These are phyloP conservation scores for Ilyonectria robusta DNA, from an alignment of 2,329 filamentous ascomycete species.

Conservation along the genomic window DNA sequence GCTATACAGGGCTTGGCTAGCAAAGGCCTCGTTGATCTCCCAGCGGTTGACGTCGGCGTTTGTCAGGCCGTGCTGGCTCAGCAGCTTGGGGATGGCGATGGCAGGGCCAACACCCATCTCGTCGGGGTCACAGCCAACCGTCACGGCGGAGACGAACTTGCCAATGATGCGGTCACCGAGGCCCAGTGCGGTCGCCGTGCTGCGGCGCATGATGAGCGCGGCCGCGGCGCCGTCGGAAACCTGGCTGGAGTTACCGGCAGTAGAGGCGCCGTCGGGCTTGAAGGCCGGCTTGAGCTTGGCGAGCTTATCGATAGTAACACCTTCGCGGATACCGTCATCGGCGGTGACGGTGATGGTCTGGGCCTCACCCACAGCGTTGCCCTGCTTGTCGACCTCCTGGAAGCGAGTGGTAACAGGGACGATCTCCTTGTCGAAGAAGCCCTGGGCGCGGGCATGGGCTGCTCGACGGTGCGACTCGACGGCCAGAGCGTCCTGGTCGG, in stretches of 20 bases:
- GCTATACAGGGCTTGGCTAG: constrained; percentile 78
- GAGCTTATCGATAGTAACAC: constrained; percentile 78
- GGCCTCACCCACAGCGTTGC: constrained; percentile 66
- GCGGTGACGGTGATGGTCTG: constrained; percentile 77
- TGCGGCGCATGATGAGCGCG: constrained; percentile 86
- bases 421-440: constrained; percentile 84
- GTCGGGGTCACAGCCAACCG: constrained; percentile 85
- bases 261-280: constrained; percentile 79
- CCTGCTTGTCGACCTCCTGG: constrained; percentile 75
- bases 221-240: constrained; percentile 92
- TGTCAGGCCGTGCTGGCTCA: constrained; percentile 76
- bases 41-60: constrained; percentile 83
- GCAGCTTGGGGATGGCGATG: constrained; percentile 85
- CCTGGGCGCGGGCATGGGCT: constrained; percentile 75
- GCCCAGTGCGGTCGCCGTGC: constrained; percentile 81
- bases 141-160: constrained; percentile 83
- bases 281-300: constrained; percentile 90
- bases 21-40: constrained; percentile 93
- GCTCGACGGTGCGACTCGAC: constrained; percentile 82
- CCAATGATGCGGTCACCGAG: constrained; percentile 80
- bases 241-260: constrained; percentile 89
- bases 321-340: constrained; percentile 87
- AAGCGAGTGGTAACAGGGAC: constrained; percentile 82
- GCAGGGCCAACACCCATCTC: constrained; percentile 96
- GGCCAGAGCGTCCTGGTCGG: constrained; percentile 88